Percentiles rank a stretch among this genome's conserved stretches.
Conservation (phyloP, 192 early-diverging fungal genomes). For the Lunasporangiospora selenospora region DNA sequence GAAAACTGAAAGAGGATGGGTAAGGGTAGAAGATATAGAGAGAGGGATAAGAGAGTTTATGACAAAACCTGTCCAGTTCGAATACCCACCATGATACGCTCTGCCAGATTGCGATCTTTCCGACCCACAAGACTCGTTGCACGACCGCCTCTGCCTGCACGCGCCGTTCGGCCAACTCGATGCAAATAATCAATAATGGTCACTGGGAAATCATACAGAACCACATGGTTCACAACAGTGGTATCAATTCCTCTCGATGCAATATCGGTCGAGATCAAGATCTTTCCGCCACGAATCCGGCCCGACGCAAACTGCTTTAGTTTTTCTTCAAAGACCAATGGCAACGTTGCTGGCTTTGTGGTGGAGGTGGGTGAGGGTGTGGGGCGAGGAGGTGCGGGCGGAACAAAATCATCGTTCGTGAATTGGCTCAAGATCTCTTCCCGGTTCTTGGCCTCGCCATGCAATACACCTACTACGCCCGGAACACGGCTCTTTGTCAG, state of each 20-base stretch:
- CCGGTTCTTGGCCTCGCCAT: constrained; percentile 48
- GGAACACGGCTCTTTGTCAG: constrained; percentile 61
- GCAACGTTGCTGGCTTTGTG: constrained; percentile 6
- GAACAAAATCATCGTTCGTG: constrained; percentile 20
- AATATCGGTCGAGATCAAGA: constrained; percentile 91
- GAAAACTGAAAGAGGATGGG: too few species aligned
- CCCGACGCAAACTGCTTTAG: too few species aligned
- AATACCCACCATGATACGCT: constrained; percentile 65
- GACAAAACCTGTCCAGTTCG: constrained; percentile 61
- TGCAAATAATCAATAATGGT: constrained; percentile 94
- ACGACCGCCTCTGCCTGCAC: constrained; percentile 79
- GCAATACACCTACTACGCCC: constrained; percentile 52
- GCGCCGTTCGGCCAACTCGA: constrained; percentile 88
- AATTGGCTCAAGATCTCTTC: constrained; percentile 53
- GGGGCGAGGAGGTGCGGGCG: constrained; percentile 6
- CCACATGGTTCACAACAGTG: constrained; percentile 84
- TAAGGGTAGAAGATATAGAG: too few species aligned
- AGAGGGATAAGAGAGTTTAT: too few species aligned
- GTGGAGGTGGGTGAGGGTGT: background rate
- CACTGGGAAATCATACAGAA: constrained; percentile 91
- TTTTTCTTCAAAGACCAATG: constrained; percentile 3
- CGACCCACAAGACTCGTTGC: constrained; percentile 83
- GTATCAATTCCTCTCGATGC: constrained; percentile 92
- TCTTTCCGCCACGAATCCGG: constrained; percentile 52
- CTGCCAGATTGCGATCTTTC: constrained; percentile 71